Percentiles rank a stretch among this genome's conserved stretches.
phyloP scores from a whole-genome alignment of 2,329 filamentous ascomycete genomes.

The Aspergillus ochraceus region DNA sequence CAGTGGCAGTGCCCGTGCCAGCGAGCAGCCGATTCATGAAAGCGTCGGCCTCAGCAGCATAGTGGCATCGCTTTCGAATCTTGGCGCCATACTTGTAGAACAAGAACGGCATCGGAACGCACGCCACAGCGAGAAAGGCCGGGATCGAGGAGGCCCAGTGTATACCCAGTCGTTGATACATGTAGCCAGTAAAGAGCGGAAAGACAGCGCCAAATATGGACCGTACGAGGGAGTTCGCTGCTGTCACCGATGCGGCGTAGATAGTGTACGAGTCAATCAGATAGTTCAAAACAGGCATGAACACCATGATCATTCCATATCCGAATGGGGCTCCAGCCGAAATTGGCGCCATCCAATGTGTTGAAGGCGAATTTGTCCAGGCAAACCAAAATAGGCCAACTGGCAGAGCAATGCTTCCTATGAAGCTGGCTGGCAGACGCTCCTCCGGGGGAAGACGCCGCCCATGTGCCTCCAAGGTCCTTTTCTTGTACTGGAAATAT shows the following conservation, averaged over 20 bases:
- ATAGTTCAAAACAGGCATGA: neutral
- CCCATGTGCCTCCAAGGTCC: slow-evolving; percentile 19
- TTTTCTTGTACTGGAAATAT: slow-evolving; percentile 27
- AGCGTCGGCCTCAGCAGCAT: neutral
- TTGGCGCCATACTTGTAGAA: neutral
- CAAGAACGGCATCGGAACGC: neutral
- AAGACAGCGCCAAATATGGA: neutral
- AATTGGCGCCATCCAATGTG: neutral
- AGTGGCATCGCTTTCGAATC: neutral
- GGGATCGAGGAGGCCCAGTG: neutral
- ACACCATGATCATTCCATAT: neutral
- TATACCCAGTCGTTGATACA: neutral
- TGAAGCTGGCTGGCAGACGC: slow-evolving; percentile 27
- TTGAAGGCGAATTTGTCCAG: slow-evolving; percentile 26
- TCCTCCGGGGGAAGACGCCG: slow-evolving; percentile 27
- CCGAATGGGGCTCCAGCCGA: neutral
- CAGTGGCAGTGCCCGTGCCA: neutral
- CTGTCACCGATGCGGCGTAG: neutral
- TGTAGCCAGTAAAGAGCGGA: neutral
- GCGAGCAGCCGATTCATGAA: neutral
- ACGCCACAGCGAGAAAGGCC: neutral
- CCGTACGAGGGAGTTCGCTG: neutral
- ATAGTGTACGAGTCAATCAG: neutral
- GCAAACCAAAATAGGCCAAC: slow-evolving; percentile 35
- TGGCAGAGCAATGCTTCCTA: slow-evolving; percentile 27